Evolutionary conservation across 2,329 filamentous ascomycete species (phyloP), one percentile per base, ranked within the genome.

Genomic region (Lachnellula arida): DNA sequence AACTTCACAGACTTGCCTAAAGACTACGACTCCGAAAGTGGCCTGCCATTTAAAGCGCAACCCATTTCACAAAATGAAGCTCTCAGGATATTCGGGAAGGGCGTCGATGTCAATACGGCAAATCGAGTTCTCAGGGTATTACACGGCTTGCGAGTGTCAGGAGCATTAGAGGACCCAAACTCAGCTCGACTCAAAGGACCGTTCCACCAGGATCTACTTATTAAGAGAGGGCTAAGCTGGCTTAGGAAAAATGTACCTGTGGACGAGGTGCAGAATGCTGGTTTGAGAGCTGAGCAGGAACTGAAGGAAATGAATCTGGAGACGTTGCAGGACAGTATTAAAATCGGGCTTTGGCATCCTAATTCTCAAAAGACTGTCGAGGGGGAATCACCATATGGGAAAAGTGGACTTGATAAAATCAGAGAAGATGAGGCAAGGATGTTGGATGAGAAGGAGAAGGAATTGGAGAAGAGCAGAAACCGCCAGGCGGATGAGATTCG

Each of bases 111-210:
- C 0, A 60, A 64, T 3, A 64, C 68, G 5, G 84, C 78, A 19
- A 86, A 86, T 65, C 71, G 70, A 46, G 68, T 86, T 44, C 70
- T 87, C 49, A 74, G 75, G 51, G 80, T 86, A 49, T 70, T 86
- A 12, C 84, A 87, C 65, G 84, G 84, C 8, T 78, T 82, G 37
- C 76, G 84, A 42, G 81, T 87, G 22, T 82, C 84, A 7, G 84
- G 84, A 35, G 85, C 83, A 3, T 73, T 87, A 43, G 77, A 82
- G 11, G 84, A 87, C 64, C 83, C 83, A 2, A 72, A 71, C 4
- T 48, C 70, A 49, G 14, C 43, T 12, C 19, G 39, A 47, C 34
- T 54, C 57, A 17, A 42, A 55, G 17, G 23, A 40, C 39, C 47
- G 8, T 64, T 59, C 46, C 56, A 65, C 46, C 57, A 65, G 42